Conservation (phyloP, 148 eudicot genomes). For the Fagopyrum homotropicum region DNA sequence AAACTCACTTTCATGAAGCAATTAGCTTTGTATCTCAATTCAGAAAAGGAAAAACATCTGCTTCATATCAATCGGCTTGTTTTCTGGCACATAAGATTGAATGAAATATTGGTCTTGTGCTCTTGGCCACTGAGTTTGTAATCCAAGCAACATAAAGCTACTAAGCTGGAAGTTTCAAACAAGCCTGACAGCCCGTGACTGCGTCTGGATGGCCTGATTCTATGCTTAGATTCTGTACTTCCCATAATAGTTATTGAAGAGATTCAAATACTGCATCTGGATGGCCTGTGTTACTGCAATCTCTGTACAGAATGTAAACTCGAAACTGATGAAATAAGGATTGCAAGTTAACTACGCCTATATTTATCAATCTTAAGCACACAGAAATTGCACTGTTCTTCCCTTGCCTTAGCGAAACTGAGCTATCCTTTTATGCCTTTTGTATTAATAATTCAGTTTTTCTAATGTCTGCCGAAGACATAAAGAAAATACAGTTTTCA, state of each 20-base stretch:
- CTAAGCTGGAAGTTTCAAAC: not conserved
- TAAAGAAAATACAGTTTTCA: not conserved
- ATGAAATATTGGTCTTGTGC: not conserved
- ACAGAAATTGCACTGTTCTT: not conserved
- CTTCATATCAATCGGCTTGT: not conserved
- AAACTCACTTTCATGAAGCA: not conserved
- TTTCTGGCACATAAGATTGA: not conserved
- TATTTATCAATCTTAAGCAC: not conserved
- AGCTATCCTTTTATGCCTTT: not conserved
- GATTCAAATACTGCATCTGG: not conserved
- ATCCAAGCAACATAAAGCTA: not conserved
- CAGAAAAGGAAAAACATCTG: not conserved
- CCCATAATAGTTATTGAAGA: not conserved
- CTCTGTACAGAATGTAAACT: slow-evolving; percentile 11
- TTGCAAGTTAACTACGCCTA: not conserved
- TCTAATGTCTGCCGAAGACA: not conserved
- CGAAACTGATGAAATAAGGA: not conserved
- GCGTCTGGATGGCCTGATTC: not conserved
- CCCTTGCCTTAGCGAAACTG: not conserved
- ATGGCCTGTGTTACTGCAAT: not conserved
- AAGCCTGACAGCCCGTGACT: not conserved
- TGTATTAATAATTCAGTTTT: not conserved
- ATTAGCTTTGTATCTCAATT: not conserved
- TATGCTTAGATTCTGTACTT: not conserved
- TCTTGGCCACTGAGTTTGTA: not conserved